phyloP scores from a whole-genome alignment of 345 rosid genomes.

The Citrus sp. region DNA sequence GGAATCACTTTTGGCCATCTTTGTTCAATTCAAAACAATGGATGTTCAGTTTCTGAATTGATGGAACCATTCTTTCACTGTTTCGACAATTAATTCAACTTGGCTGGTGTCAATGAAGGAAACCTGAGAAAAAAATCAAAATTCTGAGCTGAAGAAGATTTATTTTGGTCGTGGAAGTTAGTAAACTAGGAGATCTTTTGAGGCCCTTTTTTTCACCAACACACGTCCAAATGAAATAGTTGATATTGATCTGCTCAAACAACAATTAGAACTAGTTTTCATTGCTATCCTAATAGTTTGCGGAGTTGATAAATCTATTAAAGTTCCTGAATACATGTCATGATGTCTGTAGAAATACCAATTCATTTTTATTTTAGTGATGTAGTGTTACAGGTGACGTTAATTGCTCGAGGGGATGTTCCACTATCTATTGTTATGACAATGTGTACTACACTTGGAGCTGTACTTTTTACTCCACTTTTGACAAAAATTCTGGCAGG shows the following conservation, averaged over 20 bases:
- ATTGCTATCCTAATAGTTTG: neutral
- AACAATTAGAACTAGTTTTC: neutral
- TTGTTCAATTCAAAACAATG: too few relatives aligned
- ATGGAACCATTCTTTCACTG: neutral
- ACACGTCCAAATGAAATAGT: neutral
- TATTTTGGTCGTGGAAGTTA: neutral
- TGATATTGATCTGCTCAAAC: neutral
- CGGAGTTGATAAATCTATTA: neutral
- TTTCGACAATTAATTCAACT: neutral
- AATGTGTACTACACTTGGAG: slow-evolving; percentile 56
- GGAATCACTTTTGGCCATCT: neutral
- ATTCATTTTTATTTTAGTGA: slow-evolving; percentile 27
- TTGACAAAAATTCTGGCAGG: slow-evolving; percentile 56
- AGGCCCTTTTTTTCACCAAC: neutral
- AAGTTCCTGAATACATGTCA: neutral
- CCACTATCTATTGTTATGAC: slow-evolving; percentile 63
- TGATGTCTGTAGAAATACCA: neutral
- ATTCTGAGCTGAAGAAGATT: neutral
- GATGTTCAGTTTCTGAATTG: too few relatives aligned
- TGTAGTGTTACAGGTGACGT: slow-evolving; percentile 60
- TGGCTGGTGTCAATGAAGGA: neutral
- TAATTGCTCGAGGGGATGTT: slow-evolving; percentile 70
- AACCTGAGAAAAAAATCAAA: neutral
- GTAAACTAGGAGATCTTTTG: neutral
- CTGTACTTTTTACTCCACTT: slow-evolving; percentile 59